phyloP scores from a whole-genome alignment of 768 basidiomycete species.

The Mycena metata region DNA sequence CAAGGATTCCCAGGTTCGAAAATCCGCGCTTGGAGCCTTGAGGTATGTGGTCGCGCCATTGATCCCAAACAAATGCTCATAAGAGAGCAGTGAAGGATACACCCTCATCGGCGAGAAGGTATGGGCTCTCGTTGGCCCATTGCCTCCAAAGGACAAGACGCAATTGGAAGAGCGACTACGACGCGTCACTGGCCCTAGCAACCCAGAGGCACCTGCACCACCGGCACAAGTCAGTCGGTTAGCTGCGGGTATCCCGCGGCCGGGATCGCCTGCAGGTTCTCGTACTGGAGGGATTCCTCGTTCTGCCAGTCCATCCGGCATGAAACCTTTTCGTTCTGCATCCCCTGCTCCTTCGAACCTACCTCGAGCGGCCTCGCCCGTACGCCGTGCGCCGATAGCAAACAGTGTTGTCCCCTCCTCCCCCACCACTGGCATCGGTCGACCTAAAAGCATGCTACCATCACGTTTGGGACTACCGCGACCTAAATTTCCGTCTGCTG shows the following conservation, averaged over 20 bases:
- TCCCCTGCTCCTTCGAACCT: constrained; percentile 55
- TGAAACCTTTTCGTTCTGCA: constrained; percentile 47
- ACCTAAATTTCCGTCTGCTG: constrained; percentile 52
- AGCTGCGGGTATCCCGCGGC: constrained; percentile 59
- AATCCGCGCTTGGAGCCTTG: constrained; percentile 85
- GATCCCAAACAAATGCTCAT: constrained; percentile 27
- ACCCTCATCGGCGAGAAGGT: constrained; percentile 87
- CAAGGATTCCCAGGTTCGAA: constrained; percentile 90
- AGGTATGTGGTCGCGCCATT: constrained; percentile 65
- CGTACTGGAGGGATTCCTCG: constrained; percentile 62
- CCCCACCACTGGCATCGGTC: constrained; percentile 58
- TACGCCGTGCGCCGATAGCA: constrained; percentile 47
- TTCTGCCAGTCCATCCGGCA: constrained; percentile 60
- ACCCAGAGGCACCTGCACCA: constrained; percentile 57
- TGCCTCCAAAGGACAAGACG: constrained; percentile 90
- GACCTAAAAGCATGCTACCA: constrained; percentile 79
- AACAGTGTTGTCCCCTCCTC: constrained; percentile 53
- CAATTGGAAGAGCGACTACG: constrained; percentile 92
- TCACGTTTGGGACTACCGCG: constrained; percentile 81
- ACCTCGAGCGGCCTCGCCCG: constrained; percentile 59
- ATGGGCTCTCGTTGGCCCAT: constrained; percentile 80
- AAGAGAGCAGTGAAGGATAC: constrained; percentile 77
- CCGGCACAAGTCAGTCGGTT: constrained; percentile 67
- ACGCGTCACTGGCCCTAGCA: constrained; percentile 79
- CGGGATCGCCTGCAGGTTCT: constrained; percentile 61